Evolutionary conservation across 352 stramenopile species (phyloP).

Genomic region (Globisporangium parvum): DNA sequence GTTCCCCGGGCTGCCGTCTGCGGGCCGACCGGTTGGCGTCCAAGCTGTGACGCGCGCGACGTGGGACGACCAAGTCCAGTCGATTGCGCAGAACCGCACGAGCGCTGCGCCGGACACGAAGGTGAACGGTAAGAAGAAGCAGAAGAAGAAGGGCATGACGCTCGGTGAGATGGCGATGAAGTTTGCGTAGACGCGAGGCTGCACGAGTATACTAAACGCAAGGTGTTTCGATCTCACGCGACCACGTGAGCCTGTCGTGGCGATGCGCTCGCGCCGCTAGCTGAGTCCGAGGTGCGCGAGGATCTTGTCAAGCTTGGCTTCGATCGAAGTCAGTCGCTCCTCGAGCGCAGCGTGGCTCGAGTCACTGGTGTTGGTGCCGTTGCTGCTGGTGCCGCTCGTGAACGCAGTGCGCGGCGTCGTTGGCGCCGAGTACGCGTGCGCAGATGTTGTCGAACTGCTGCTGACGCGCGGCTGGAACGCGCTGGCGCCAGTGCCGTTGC

Average conservation of each 20-base stretch:
- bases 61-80: conserved; percentile 73
- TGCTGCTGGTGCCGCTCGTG: conserved; percentile 14
- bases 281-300: conserved; percentile 76
- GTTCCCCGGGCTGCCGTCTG: conserved; percentile 69
- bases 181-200: conserved; percentile 64
- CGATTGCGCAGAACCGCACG: conserved; percentile 61
- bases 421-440: conserved; percentile 38
- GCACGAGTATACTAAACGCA: too few species aligned
- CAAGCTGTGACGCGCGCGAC: conserved; percentile 74
- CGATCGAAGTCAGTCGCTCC: conserved; percentile 62
- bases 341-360: conserved; percentile 45
- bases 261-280: too few species aligned
- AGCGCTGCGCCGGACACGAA: conserved; percentile 10
- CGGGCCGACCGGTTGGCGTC: conserved; percentile 47
- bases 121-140: conserved; percentile 51
- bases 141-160: conserved; percentile 84
- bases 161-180: conserved; percentile 78
- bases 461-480: conserved; percentile 9
- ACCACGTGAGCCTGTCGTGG: too few species aligned
- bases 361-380: conserved; percentile 7
- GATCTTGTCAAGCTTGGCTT: conserved; percentile 88
- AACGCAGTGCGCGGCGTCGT: conserved; percentile 36
- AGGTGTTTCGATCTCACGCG: too few species aligned
- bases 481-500: conserved; percentile 10
- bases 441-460: background rate